Base-by-base conservation (phyloP, 768 basidiomycete species). In the Boletus rubroflammeus region DNA sequence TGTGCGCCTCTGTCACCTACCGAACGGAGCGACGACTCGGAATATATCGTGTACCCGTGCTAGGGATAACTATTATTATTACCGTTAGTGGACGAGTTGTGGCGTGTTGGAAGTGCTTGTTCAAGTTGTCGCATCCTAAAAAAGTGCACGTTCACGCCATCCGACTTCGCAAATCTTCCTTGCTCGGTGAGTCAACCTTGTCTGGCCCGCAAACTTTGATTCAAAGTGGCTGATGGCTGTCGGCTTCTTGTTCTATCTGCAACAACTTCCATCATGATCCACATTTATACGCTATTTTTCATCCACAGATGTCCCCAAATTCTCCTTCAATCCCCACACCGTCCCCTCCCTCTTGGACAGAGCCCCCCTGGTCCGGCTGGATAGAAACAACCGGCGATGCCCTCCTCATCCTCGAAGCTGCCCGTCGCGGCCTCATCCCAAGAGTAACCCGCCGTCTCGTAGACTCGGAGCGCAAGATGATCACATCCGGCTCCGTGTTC, bases 371-470 rank as follows among this genome's bases (percentile, higher is more conserved):
- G 86, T 85, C 83, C 11, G 95, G 95, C 19, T 97, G 89, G 84
- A 92, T 98, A 76, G 92, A 94, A 68, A 90, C 93, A 4, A 97
- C 95, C 0, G 87, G 88, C 62, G 95, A 98, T 73, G 93, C 94
- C 7, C 81, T 98, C n/a, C 84, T 98, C 67, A 89, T 98, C 69
- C 90, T 98, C 67, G 95, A 98, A 67, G 95, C 94, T 7, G 93
- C 93, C 36, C 80, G 89, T 46, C 80, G 89, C 31, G 93, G 93
- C 25, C 81, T 94, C 62, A 93, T 97, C 35, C 94, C 94, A 9
- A 80, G 93, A 53, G 91, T 98, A 23, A 95, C 93, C 32, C 83
- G 95, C 39, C 84, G 95, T 38, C 82, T 98, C 47, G 90, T 93
- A 57, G 95, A 97, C 68, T 81, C 89, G 31, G 95, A 98, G 71